Percentiles rank a stretch among this genome's conserved stretches.
Evolutionary conservation across 805 yeast species (phyloP).

Genomic region (Monosporozyma servazzii): DNA sequence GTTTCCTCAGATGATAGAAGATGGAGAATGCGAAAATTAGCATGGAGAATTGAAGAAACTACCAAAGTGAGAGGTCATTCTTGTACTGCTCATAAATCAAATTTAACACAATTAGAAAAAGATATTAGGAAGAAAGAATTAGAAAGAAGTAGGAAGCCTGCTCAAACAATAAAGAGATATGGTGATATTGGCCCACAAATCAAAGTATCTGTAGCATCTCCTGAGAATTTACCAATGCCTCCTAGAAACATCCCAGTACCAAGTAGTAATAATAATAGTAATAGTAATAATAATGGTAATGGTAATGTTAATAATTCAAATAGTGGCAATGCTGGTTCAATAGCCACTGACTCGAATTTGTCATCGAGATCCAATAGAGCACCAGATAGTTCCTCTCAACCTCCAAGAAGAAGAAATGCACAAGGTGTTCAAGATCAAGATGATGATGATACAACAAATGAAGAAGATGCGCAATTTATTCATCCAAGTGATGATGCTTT

Average conservation of each 20-base stretch:
- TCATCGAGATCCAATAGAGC: not conserved
- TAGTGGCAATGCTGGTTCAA: not conserved
- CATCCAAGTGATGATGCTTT: constrained; percentile 32
- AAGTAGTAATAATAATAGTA: not conserved
- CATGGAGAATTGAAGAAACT: constrained; percentile 83
- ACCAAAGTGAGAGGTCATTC: constrained; percentile 50
- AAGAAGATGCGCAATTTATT: constrained; percentile 20
- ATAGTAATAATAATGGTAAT: constrained; percentile 5
- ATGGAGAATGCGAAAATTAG: constrained; percentile 87
- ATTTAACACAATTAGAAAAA: constrained; percentile 32
- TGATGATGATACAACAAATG: constrained; percentile 26
- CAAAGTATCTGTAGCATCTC: constrained; percentile 28
- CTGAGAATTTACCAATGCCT: constrained; percentile 22
- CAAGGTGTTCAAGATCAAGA: constrained; percentile 15
- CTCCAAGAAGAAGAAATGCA: constrained; percentile 1
- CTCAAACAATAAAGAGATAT: constrained; percentile 28
- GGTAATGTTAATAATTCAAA: not conserved
- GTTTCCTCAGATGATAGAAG: constrained; percentile 48
- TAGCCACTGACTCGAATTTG: not conserved
- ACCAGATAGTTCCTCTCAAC: not conserved
- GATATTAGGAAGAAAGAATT: constrained; percentile 28
- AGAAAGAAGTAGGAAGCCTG: constrained; percentile 30
- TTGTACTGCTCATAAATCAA: constrained; percentile 49
- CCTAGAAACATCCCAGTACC: not conserved
- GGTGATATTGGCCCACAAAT: constrained; percentile 33